phyloP scores from a whole-genome alignment of 1,284 basidiomycete species.

The Sanguinoderma infundibulare region DNA sequence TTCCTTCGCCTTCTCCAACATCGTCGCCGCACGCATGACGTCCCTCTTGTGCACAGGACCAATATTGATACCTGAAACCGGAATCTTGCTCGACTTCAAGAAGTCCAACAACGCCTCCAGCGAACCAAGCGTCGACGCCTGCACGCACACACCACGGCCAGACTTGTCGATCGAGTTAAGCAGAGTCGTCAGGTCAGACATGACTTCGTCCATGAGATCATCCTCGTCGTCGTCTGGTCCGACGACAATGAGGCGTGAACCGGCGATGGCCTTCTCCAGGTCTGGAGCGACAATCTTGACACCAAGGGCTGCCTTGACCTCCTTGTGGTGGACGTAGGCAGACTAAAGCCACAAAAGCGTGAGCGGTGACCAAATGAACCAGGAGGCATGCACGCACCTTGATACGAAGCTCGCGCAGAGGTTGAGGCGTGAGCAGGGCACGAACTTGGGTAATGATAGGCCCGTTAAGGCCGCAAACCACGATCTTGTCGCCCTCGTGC shows the following conservation, averaged over 20 bases:
- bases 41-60: slow-evolving; percentile 98
- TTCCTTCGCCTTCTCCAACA: slow-evolving; percentile 97
- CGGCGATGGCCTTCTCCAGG: slow-evolving; percentile 99
- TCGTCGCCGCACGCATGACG: slow-evolving; percentile 90
- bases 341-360: slow-evolving; percentile 58
- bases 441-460: slow-evolving; percentile 96
- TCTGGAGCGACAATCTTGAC: slow-evolving; percentile 97
- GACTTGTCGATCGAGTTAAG: slow-evolving; percentile 94
- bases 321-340: slow-evolving; percentile 96
- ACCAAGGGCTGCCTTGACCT: slow-evolving; percentile 97
- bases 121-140: slow-evolving; percentile 97
- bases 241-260: slow-evolving; percentile 91
- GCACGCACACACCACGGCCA: slow-evolving; percentile 96
- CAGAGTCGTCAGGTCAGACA: slow-evolving; percentile 93
- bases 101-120: slow-evolving; percentile 97
- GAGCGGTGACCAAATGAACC: background rate
- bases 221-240: slow-evolving; percentile 97
- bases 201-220: slow-evolving; percentile 92
- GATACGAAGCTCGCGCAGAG: slow-evolving; percentile 93
- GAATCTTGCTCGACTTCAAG: slow-evolving; percentile 95
- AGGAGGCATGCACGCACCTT: slow-evolving; percentile 62
- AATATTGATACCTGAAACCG: slow-evolving; percentile 97
- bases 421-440: slow-evolving; percentile 95
- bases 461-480: slow-evolving; percentile 97
- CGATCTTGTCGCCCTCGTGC: slow-evolving; percentile 93